Evolutionary conservation across 2,329 filamentous ascomycete species (phyloP).

Genomic region (Calonectria pauciramosa): DNA sequence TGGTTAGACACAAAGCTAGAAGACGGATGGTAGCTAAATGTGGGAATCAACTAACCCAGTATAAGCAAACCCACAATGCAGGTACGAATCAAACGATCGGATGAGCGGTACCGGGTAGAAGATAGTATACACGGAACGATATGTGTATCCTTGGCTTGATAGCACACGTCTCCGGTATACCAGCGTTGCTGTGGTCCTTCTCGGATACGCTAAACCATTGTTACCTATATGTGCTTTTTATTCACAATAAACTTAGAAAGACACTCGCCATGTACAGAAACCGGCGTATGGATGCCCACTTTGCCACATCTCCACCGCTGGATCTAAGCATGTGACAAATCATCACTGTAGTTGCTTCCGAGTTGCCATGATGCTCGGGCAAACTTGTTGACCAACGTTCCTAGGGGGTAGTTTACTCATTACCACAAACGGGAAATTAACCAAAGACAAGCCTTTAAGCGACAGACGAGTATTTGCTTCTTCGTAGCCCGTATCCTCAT

Average conservation of each 20-base stretch:
- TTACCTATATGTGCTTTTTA: background rate
- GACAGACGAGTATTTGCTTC: background rate
- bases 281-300: background rate
- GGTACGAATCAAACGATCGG: background rate
- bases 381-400: background rate
- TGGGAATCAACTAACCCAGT: constrained; percentile 5
- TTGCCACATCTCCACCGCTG: background rate
- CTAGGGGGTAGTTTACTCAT: background rate
- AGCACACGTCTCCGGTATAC: background rate
- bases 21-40: background rate
- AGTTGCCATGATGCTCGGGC: background rate
- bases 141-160: background rate
- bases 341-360: background rate
- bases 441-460: background rate
- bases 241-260: background rate
- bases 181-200: background rate
- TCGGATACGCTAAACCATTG: background rate
- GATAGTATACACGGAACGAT: background rate
- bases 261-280: background rate
- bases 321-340: background rate
- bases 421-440: background rate
- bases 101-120: background rate
- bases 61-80: background rate
- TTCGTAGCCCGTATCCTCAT: background rate
- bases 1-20: background rate